Percentiles rank a stretch among this genome's conserved stretches.
Evolutionary conservation across 306 rosid species (phyloP).

Genomic region (Cucumis cinereus): DNA sequence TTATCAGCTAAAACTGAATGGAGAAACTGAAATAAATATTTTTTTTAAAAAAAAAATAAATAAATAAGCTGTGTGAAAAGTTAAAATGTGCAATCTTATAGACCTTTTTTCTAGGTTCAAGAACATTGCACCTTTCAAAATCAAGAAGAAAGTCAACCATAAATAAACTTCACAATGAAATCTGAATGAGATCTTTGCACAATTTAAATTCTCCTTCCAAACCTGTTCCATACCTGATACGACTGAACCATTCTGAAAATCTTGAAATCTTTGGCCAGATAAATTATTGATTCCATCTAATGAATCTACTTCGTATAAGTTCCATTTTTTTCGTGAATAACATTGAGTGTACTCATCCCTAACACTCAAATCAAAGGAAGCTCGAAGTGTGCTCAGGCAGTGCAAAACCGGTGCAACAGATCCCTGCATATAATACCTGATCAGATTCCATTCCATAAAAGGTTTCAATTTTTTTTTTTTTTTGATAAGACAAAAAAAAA

Average conservation of each 20-base stretch:
- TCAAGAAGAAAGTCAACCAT: background rate
- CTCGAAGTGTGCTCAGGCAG: conserved; percentile 60
- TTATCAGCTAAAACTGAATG: background rate
- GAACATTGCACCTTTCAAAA: background rate
- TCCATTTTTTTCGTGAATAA: conserved; percentile 55
- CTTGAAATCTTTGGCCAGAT: conserved; percentile 24
- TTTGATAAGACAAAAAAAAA: too few relatives aligned
- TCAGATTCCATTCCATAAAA: conserved; percentile 9
- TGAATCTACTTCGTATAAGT: conserved; percentile 35
- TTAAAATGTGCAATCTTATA: background rate
- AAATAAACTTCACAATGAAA: background rate
- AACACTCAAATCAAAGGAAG: conserved; percentile 50
- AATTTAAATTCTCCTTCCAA: background rate
- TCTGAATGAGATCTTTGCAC: background rate
- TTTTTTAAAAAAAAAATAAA: background rate
- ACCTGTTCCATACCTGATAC: conserved; percentile 27
- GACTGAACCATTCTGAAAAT: conserved; percentile 17
- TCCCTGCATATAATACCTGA: conserved; percentile 51
- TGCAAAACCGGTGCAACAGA: conserved; percentile 73
- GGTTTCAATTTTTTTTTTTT: too few relatives aligned
- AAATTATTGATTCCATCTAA: conserved; percentile 24
- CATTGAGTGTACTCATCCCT: conserved; percentile 38
- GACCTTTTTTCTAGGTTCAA: background rate
- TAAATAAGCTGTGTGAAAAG: background rate
- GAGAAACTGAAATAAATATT: background rate